Evolutionary conservation across 495 filamentous ascomycete species (phyloP).

Genomic region (Neurospora sp.): DNA sequence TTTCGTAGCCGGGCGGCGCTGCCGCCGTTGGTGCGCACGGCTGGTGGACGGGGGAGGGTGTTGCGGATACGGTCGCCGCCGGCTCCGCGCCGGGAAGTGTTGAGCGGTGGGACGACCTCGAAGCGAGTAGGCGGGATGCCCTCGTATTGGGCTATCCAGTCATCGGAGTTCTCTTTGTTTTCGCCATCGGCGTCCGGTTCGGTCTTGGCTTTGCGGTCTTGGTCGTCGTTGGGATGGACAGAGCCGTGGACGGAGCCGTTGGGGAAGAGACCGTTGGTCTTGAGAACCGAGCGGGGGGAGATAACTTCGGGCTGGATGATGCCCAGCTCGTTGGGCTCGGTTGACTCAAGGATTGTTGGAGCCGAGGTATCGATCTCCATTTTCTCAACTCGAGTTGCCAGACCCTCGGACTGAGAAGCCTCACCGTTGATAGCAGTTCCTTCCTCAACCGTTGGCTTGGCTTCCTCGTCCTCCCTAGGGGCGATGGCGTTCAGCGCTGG

Average conservation of each 20-base stretch:
- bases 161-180: conserved; percentile 20
- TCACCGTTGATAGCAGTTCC: conserved; percentile 26
- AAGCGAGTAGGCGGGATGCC: conserved; percentile 70
- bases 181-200: conserved; percentile 24
- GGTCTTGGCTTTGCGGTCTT: conserved; percentile 15
- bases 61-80: conserved; percentile 19
- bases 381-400: conserved; percentile 11
- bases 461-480: conserved; percentile 63
- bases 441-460: conserved; percentile 26
- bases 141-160: conserved; percentile 32
- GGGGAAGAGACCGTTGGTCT: conserved; percentile 14
- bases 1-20: conserved; percentile 17
- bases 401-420: conserved; percentile 12
- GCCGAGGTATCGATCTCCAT: conserved; percentile 6
- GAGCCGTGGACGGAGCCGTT: conserved; percentile 4
- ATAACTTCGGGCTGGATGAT: conserved; percentile 1
- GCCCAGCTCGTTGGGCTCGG: conserved; percentile 28
- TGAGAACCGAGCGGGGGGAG: background rate
- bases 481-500: conserved; percentile 81
- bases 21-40: conserved; percentile 14
- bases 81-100: conserved; percentile 21
- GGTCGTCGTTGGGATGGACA: conserved; percentile 15
- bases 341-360: conserved; percentile 30
- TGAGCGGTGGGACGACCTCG: conserved; percentile 71
- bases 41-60: conserved; percentile 22